Percentiles rank a stretch among this genome's conserved stretches.
Evolutionary conservation across 2,329 filamentous ascomycete species (phyloP).

Genomic region (Phyllosticta citrichinensis): DNA sequence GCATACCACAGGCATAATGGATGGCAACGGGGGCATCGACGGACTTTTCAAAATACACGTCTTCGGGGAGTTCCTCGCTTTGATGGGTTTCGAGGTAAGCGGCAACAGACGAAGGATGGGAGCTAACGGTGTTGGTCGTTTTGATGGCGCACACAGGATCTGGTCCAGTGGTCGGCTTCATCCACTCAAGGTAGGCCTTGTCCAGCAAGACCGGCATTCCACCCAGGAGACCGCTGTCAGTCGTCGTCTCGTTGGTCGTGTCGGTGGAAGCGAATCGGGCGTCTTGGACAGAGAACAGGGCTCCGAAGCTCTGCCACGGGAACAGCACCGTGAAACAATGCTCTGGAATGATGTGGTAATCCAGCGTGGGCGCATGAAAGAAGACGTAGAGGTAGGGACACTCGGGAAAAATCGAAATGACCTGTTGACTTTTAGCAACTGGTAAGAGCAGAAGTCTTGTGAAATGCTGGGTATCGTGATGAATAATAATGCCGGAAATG

Average conservation of each 20-base stretch:
- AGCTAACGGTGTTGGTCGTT: neutral
- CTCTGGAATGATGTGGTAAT: conserved; percentile 29
- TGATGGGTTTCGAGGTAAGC: neutral
- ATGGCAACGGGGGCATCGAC: neutral
- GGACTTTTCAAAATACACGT: conserved; percentile 5
- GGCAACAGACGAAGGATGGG: neutral
- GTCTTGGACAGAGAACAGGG: conserved; percentile 27
- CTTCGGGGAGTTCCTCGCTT: neutral
- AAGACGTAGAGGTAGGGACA: conserved; percentile 29
- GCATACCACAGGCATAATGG: conserved; percentile 3
- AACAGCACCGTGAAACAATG: conserved; percentile 28
- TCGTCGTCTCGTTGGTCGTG: conserved; percentile 21
- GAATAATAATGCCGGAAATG: neutral
- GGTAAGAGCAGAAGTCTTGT: neutral
- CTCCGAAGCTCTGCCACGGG: conserved; percentile 29
- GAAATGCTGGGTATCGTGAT: neutral
- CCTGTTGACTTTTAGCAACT: conserved; percentile 23
- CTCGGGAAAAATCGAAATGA: conserved; percentile 27
- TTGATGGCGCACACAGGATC: neutral
- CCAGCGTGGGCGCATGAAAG: conserved; percentile 25
- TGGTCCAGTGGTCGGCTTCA: neutral
- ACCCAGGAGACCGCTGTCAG: conserved; percentile 17
- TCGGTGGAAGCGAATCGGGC: conserved; percentile 26
- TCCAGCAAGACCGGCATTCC: conserved; percentile 1
- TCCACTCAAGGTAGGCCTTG: conserved; percentile 6